A percentile compares a stretch with the other conserved stretches of the same genome.
Evolutionary conservation across 352 stramenopile species (phyloP).

Genomic region (Phytophthora sansomeana): DNA sequence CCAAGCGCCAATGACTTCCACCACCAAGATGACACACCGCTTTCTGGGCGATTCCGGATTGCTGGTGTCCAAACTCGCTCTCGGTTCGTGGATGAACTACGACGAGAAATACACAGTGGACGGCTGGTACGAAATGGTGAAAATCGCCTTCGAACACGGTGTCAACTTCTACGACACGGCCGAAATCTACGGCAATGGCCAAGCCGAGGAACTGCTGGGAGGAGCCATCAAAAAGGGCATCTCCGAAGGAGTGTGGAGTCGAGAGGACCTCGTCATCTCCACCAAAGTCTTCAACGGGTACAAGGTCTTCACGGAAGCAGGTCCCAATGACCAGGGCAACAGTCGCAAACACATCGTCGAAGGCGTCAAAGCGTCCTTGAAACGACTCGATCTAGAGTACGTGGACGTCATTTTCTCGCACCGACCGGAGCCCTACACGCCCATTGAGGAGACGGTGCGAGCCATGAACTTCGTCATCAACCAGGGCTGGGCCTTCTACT

Average conservation of each 20-base stretch:
- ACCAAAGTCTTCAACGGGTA: constrained; percentile 63
- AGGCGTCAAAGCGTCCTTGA: constrained; percentile 46
- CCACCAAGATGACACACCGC: constrained; percentile 49
- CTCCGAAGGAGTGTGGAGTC: constrained; percentile 39
- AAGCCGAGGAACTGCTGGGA: constrained; percentile 46
- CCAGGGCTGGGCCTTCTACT: constrained; percentile 64
- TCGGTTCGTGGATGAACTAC: constrained; percentile 48
- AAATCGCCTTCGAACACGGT: constrained; percentile 23
- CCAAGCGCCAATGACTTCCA: no score
- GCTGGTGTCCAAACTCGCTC: constrained; percentile 50
- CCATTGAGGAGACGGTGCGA: constrained; percentile 63
- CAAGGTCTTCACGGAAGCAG: constrained; percentile 23
- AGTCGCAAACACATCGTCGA: constrained; percentile 62
- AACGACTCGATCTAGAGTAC: constrained; percentile 53
- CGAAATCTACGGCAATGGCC: constrained; percentile 22
- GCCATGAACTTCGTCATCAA: constrained; percentile 72
- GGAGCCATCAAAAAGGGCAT: constrained; percentile 51
- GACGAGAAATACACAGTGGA: constrained; percentile 39
- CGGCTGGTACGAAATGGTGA: constrained; percentile 29
- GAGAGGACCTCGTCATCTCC: constrained; percentile 64
- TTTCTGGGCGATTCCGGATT: constrained; percentile 52
- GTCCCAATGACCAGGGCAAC: constrained; percentile 39
- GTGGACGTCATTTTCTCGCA: constrained; percentile 76
- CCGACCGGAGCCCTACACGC: constrained; percentile 54
- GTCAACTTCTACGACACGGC: constrained; percentile 34